Evolutionary conservation across 305 asterid genomes (phyloP).

Genomic region (Euphrasia arctica): DNA sequence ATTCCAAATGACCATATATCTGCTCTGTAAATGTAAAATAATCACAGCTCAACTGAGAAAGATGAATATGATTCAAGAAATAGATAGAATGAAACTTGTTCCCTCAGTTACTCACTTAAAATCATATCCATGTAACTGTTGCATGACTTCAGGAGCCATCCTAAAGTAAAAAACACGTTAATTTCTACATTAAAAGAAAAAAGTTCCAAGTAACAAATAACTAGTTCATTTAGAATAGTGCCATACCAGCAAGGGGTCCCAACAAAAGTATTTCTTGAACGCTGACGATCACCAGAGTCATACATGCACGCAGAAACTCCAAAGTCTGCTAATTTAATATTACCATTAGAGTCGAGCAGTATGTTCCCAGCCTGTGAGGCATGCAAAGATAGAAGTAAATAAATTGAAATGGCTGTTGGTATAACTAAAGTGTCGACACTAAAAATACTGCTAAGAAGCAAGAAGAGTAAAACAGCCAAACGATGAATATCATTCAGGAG

Average conservation of each 20-base stretch:
- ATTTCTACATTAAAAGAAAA: conserved; percentile 1
- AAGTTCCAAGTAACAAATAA: conserved; percentile 8
- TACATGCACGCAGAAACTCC: conserved; percentile 97
- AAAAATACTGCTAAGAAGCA: conserved; percentile 6
- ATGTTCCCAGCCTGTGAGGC: conserved; percentile 88
- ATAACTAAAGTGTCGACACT: not conserved
- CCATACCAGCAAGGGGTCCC: conserved; percentile 97
- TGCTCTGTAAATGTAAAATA: conserved; percentile 66
- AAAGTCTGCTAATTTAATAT: conserved; percentile 83
- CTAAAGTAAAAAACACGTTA: conserved; percentile 30
- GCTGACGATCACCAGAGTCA: conserved; percentile 94
- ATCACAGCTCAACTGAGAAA: conserved; percentile 22
- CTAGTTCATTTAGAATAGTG: conserved; percentile 6
- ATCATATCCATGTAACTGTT: conserved; percentile 68
- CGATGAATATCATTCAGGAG: conserved; percentile 12
- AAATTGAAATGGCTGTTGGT: not conserved
- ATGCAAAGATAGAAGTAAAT: conserved; percentile 18
- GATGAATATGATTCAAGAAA: conserved; percentile 7
- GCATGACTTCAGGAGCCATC: conserved; percentile 90
- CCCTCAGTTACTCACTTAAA: conserved; percentile 45
- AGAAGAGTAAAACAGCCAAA: conserved; percentile 19
- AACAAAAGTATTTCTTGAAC: conserved; percentile 88
- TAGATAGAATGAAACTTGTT: conserved; percentile 15
- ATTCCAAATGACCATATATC: conserved; percentile 96
- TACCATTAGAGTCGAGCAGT: conserved; percentile 70